These are phyloP conservation scores for Pestalotiopsis sp. DNA, from an alignment of 2,329 filamentous ascomycete species.

Conservation along the genomic window DNA sequence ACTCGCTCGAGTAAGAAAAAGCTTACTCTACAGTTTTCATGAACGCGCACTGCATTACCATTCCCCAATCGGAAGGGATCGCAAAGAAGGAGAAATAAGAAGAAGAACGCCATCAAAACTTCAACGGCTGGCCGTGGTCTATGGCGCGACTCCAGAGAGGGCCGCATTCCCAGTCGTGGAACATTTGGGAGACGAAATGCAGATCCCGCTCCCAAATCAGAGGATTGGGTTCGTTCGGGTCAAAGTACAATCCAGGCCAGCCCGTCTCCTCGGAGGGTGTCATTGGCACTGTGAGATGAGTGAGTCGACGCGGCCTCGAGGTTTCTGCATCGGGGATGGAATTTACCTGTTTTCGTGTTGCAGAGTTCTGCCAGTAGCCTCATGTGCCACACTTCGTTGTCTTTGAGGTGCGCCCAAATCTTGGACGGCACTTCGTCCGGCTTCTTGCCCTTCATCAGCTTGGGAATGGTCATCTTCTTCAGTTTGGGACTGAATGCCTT, in stretches of 20 bases:
- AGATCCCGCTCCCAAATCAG: slow-evolving; percentile 43
- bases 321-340: background rate
- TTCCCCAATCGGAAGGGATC: background rate
- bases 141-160: slow-evolving; percentile 18
- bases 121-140: background rate
- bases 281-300: background rate
- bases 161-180: slow-evolving; percentile 41
- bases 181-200: slow-evolving; percentile 51
- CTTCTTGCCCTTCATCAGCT: too few relatives aligned
- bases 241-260: background rate
- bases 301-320: background rate
- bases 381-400: too few relatives aligned
- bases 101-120: background rate
- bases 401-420: too few relatives aligned
- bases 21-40: background rate
- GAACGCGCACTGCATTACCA: background rate
- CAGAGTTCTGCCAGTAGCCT: background rate
- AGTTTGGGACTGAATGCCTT: too few relatives aligned
- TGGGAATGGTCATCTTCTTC: too few relatives aligned
- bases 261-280: background rate
- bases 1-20: background rate
- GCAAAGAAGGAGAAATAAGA: background rate
- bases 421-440: too few relatives aligned
- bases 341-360: background rate
- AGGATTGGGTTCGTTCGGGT: background rate